These are phyloP conservation scores for Pelargonium cotyledonis DNA, from an alignment of 441 rosid species.

Conservation along the genomic window DNA sequence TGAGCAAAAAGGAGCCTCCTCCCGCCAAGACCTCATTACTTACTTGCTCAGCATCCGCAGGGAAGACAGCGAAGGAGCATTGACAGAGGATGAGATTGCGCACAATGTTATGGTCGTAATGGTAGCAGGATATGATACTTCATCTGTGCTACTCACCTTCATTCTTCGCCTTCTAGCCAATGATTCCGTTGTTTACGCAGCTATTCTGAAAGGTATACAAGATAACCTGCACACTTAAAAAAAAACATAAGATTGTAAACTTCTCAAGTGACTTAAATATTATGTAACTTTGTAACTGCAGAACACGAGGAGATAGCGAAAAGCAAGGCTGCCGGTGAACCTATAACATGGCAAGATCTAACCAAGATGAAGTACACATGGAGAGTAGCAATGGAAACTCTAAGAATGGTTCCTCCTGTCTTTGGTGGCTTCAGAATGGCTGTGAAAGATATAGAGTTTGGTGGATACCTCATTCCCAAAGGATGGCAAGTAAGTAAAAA, in stretches of 20 bases:
- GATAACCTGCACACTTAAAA: not conserved
- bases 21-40: constrained; percentile 38
- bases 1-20: constrained; percentile 21
- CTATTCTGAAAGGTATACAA: constrained; percentile 40
- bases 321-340: constrained; percentile 29
- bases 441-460: constrained; percentile 32
- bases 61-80: constrained; percentile 12
- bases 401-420: constrained; percentile 35
- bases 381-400: constrained; percentile 51
- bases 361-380: constrained; percentile 53
- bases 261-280: not conserved
- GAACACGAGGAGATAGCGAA: constrained; percentile 45
- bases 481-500: constrained; percentile 43
- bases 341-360: constrained; percentile 45
- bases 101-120: constrained; percentile 41
- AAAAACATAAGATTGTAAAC: not conserved
- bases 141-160: constrained; percentile 38
- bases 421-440: constrained; percentile 43
- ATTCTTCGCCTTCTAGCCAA: constrained; percentile 35
- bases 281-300: constrained; percentile 13
- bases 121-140: constrained; percentile 51
- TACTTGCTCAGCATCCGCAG: constrained; percentile 30
- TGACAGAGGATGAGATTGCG: constrained; percentile 42
- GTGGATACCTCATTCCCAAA: constrained; percentile 41
- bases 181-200: constrained; percentile 30